Percentiles rank a stretch among this genome's conserved stretches.
Evolutionary conservation across 352 stramenopile genomes (phyloP).

Genomic region (Globisporangium nunn): DNA sequence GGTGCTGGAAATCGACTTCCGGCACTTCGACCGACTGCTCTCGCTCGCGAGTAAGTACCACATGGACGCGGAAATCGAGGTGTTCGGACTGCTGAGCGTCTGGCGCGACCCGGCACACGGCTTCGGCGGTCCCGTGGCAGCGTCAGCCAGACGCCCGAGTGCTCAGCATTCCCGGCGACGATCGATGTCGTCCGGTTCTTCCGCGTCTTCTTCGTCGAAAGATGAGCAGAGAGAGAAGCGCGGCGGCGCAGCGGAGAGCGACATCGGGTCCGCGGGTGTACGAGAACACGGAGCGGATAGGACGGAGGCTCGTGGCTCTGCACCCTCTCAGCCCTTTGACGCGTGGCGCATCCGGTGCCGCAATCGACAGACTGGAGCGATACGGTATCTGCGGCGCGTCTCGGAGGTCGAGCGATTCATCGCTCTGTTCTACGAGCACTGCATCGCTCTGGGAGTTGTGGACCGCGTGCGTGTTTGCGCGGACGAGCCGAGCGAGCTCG

Average conservation of each 20-base stretch:
- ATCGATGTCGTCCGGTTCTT: not conserved
- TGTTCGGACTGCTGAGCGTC: constrained; percentile 67
- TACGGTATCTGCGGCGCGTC: constrained; percentile 49
- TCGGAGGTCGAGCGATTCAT: constrained; percentile 60
- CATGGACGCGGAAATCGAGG: constrained; percentile 64
- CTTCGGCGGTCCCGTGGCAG: constrained; percentile 44
- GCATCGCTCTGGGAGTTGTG: constrained; percentile 38
- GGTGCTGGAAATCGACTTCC: constrained; percentile 46
- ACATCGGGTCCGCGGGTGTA: not conserved
- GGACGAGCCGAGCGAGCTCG: constrained; percentile 53
- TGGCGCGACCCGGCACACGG: constrained; percentile 52
- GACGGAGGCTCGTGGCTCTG: constrained; percentile 7
- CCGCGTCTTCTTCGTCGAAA: constrained; percentile 5
- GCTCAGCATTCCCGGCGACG: not conserved
- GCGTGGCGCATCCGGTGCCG: constrained; percentile 67
- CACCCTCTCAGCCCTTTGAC: constrained; percentile 34
- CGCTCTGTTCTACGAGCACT: constrained; percentile 61
- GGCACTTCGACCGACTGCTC: constrained; percentile 62
- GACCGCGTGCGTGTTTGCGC: constrained; percentile 66
- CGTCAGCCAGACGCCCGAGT: constrained; percentile 2
- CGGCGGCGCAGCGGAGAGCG: not conserved
- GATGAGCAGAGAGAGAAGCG: too few relatives aligned
- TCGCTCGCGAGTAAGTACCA: constrained; percentile 33
- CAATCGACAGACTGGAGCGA: constrained; percentile 39
- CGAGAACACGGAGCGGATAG: constrained; percentile 1